Conservation (phyloP, 1,284 basidiomycete species). For the Bondarzewia mesenterica region DNA sequence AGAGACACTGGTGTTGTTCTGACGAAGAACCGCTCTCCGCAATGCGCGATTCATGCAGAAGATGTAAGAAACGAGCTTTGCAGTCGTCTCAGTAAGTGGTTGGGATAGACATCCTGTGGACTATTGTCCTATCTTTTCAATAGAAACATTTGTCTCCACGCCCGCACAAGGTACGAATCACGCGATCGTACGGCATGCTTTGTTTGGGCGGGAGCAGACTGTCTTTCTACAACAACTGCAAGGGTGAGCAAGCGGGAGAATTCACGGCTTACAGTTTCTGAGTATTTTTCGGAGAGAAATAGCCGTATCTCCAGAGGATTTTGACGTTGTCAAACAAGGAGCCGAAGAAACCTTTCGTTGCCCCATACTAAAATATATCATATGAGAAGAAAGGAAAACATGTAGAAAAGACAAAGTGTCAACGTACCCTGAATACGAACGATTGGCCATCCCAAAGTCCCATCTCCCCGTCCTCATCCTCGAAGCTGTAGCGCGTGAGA, state of each 20-base stretch:
- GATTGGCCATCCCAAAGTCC: conserved; percentile 82
- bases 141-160: too few relatives aligned
- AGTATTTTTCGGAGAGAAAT: conserved; percentile 53
- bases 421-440: conserved; percentile 57
- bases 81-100: too few relatives aligned
- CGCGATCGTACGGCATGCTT: too few relatives aligned
- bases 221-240: too few relatives aligned
- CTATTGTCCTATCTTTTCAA: too few relatives aligned
- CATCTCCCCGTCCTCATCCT: conserved; percentile 40
- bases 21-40: too few relatives aligned
- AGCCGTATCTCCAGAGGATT: conserved; percentile 77
- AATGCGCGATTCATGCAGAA: too few relatives aligned
- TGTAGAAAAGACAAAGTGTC: neutral
- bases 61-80: neutral
- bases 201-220: too few relatives aligned
- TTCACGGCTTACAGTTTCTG: conserved; percentile 42
- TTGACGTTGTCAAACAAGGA: conserved; percentile 72
- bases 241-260: conserved; percentile 1
- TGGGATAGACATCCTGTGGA: too few relatives aligned
- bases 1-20: too few relatives aligned
- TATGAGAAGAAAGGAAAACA: conserved; percentile 5
- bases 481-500: conserved; percentile 50
- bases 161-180: too few relatives aligned
- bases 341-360: conserved; percentile 30
- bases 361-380: conserved; percentile 34